phyloP scores from a whole-genome alignment of 176 grass and related monocot genomes.

The Leersia perrieri region DNA sequence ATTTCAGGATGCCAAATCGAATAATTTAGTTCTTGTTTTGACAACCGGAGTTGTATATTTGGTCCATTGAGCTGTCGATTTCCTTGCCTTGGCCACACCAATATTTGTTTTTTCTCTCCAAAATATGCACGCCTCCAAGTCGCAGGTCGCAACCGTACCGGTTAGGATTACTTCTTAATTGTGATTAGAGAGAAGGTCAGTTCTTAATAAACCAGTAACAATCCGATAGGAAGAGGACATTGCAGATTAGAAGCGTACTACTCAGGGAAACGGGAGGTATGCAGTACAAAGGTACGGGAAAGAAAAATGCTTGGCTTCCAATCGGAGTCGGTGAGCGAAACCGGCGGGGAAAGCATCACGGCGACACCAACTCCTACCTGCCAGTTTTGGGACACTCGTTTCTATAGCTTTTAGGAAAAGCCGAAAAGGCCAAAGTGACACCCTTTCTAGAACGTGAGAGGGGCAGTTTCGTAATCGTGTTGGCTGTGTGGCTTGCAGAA shows the following conservation, averaged over 20 bases:
- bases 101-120: neutral
- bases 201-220: conserved; percentile 12
- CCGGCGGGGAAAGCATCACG: conserved; percentile 41
- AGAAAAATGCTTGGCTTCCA: conserved; percentile 29
- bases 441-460: conserved; percentile 40
- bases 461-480: conserved; percentile 6
- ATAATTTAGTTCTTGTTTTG: conserved; percentile 24
- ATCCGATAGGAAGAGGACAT: conserved; percentile 8
- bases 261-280: neutral
- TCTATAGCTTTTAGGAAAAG: conserved; percentile 15
- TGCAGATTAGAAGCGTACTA: conserved; percentile 1
- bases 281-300: neutral
- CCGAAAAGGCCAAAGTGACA: neutral
- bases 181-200: neutral
- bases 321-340: conserved; percentile 68
- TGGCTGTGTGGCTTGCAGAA: neutral
- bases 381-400: conserved; percentile 34
- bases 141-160: neutral
- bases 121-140: neutral
- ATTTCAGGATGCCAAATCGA: neutral
- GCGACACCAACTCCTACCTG: conserved; percentile 56
- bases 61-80: conserved; percentile 23
- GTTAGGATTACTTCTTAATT: conserved; percentile 10
- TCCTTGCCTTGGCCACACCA: neutral
- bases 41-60: conserved; percentile 2